phyloP scores from a whole-genome alignment of 306 rosid species.

The Cajanus cajan region DNA sequence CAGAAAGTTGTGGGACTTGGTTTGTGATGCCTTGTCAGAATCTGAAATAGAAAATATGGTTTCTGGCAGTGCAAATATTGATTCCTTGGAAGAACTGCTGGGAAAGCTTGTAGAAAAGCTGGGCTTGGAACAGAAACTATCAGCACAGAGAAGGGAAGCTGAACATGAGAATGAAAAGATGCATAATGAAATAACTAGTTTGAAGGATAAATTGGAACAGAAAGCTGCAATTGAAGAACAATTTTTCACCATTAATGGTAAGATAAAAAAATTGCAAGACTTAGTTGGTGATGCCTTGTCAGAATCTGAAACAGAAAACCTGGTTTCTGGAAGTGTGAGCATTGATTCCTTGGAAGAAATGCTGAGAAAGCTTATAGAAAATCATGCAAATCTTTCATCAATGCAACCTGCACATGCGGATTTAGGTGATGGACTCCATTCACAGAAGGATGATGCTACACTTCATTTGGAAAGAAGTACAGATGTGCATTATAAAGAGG shows the following conservation, averaged over 20 bases:
- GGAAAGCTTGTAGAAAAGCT: conserved; percentile 50
- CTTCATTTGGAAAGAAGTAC: conserved; percentile 45
- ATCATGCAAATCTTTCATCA: conserved; percentile 44
- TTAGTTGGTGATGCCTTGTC: conserved; percentile 60
- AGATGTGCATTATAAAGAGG: conserved; percentile 38
- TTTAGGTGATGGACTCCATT: conserved; percentile 30
- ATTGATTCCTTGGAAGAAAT: conserved; percentile 66
- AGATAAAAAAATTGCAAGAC: conserved; percentile 57
- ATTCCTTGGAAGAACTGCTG: conserved; percentile 65
- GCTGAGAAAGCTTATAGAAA: conserved; percentile 64
- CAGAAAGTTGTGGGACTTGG: conserved; percentile 57
- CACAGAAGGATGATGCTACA: conserved; percentile 38
- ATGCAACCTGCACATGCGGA: conserved; percentile 37
- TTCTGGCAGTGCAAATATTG: conserved; percentile 57
- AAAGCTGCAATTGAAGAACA: conserved; percentile 46
- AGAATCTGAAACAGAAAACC: conserved; percentile 42
- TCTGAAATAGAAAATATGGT: conserved; percentile 41
- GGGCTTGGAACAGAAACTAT: conserved; percentile 32
- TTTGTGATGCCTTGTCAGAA: conserved; percentile 57
- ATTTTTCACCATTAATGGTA: conserved; percentile 43
- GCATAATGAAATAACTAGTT: conserved; percentile 47
- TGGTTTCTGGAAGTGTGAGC: conserved; percentile 51
- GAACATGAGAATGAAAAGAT: conserved; percentile 64
- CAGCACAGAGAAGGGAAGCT: conserved; percentile 43
- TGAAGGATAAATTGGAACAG: conserved; percentile 57